Conservation (phyloP, 2,329 filamentous ascomycete genomes). For the Colletotrichum camelliae region DNA sequence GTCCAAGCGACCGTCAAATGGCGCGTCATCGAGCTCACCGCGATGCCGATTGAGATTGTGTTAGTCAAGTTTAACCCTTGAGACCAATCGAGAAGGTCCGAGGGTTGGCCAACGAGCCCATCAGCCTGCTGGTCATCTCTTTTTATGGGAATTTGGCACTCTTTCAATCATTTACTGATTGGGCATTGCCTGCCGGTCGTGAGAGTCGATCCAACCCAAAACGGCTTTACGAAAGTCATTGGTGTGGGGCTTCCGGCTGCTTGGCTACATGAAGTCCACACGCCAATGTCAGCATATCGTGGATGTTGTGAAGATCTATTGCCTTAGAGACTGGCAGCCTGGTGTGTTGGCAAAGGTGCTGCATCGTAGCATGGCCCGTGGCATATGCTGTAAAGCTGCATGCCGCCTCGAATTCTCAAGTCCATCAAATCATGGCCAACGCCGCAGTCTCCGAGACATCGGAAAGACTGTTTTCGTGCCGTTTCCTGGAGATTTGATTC, state of each 20-base stretch:
- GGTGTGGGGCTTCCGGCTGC: not conserved
- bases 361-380: not conserved
- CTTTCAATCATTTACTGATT: not conserved
- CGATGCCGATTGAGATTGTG: not conserved
- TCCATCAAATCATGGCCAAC: not conserved
- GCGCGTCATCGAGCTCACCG: not conserved
- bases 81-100: not conserved
- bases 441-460: too few relatives aligned
- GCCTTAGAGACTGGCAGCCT: not conserved
- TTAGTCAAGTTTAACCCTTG: not conserved
- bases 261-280: not conserved
- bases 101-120: accelerated
- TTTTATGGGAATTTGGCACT: accelerated
- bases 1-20: accelerated
- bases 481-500: too few relatives aligned
- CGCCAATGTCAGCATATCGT: not conserved
- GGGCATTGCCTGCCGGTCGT: not conserved
- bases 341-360: not conserved
- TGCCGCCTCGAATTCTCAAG: not conserved
- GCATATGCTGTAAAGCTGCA: not conserved
- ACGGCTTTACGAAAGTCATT: not conserved
- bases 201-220: not conserved
- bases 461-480: too few relatives aligned
- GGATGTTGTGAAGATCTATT: not conserved
- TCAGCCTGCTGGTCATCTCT: not conserved